Conservation (phyloP, 75 land plant genomes). For the Cryptomeria japonica region DNA sequence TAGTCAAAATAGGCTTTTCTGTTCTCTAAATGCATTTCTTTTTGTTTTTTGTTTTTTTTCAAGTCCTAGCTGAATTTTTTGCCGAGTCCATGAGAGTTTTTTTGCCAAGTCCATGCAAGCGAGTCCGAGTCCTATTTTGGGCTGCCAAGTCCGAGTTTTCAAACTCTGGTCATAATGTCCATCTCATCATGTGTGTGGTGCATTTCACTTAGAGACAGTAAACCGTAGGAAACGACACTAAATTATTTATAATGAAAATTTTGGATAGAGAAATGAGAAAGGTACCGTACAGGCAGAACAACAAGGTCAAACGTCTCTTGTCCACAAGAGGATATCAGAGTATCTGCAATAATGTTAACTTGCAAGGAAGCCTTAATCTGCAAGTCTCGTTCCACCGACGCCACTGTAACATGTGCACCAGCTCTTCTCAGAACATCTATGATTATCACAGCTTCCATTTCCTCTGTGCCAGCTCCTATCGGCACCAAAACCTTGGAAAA, state of each 20-base stretch:
- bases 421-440: conserved; percentile 80
- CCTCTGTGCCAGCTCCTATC: conserved; percentile 78
- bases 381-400: conserved; percentile 70
- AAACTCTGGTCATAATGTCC: background rate
- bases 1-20: too few species aligned
- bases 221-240: background rate
- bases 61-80: too few species aligned
- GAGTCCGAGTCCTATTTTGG: too few species aligned
- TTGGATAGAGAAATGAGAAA: background rate
- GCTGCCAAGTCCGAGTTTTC: too few species aligned
- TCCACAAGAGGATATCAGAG: conserved; percentile 49
- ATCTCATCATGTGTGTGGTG: background rate
- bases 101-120: too few species aligned
- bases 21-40: too few species aligned
- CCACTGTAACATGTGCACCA: conserved; percentile 77
- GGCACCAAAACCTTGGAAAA: conserved; percentile 72
- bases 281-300: conserved; percentile 65
- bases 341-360: conserved; percentile 67
- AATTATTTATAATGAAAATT: background rate
- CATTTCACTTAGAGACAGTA: background rate
- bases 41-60: too few species aligned
- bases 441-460: conserved; percentile 88
- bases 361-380: conserved; percentile 58
- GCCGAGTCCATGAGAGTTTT: too few species aligned
- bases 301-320: conserved; percentile 75